A percentile compares a stretch with the other conserved stretches of the same genome.
Conservation (phyloP, 805 yeast genomes). For the Saturnispora mendoncae region DNA sequence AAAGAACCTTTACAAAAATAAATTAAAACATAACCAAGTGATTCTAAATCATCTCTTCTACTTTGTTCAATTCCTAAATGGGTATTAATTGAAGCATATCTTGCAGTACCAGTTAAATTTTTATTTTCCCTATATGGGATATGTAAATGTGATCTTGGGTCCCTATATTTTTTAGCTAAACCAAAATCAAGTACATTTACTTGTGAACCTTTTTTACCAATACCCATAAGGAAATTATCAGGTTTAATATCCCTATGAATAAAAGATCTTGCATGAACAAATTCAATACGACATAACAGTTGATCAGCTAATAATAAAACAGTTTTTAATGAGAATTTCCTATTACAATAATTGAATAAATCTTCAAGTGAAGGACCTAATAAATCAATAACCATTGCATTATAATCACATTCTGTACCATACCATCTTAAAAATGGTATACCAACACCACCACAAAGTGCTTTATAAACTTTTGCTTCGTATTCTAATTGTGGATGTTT, state of each 20-base stretch:
- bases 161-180: constrained; percentile 86
- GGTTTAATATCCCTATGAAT: constrained; percentile 81
- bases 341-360: constrained; percentile 88
- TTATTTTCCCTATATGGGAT: constrained; percentile 95
- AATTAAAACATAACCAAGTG: constrained; percentile 87
- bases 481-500: constrained; percentile 96
- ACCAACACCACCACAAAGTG: constrained; percentile 93
- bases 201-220: constrained; percentile 89
- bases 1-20: constrained; percentile 92
- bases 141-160: constrained; percentile 87
- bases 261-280: constrained; percentile 89
- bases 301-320: constrained; percentile 91
- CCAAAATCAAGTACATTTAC: constrained; percentile 94
- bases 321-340: constrained; percentile 89
- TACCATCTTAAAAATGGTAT: constrained; percentile 96
- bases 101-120: constrained; percentile 93
- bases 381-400: constrained; percentile 93
- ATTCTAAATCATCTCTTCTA: constrained; percentile 93
- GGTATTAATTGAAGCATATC: constrained; percentile 91
- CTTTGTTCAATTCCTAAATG: constrained; percentile 96
- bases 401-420: constrained; percentile 93
- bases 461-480: constrained; percentile 92
- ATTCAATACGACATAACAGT: constrained; percentile 87
- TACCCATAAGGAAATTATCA: constrained; percentile 79
- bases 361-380: constrained; percentile 95